phyloP scores from a whole-genome alignment of 1,284 basidiomycete species.

The Amylostereum chailletii region DNA sequence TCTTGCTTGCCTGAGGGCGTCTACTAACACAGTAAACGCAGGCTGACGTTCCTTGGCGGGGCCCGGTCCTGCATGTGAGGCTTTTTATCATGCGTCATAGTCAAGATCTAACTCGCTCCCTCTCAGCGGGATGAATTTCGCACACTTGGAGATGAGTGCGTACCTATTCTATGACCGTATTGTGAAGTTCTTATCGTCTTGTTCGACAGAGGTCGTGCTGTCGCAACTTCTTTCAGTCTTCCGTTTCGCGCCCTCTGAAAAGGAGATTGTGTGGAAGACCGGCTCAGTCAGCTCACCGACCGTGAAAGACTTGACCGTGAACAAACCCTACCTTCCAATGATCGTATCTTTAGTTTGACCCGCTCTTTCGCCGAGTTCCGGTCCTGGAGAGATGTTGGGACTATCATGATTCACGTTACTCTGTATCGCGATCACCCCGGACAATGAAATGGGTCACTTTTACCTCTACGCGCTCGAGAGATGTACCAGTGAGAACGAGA shows the following conservation, averaged over 20 bases:
- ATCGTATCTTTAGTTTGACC: no score
- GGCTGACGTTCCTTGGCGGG: not conserved
- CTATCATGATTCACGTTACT: no score
- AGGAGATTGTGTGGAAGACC: constrained; percentile 11
- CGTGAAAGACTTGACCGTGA: no score
- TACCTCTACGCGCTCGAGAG: no score
- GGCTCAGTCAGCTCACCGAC: not conserved
- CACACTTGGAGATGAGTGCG: not conserved
- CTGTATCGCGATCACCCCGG: no score
- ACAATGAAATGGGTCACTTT: no score
- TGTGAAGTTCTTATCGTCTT: no score
- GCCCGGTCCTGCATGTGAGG: not conserved
- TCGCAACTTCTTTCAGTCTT: constrained; percentile 8
- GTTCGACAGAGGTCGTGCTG: constrained; percentile 4
- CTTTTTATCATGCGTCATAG: not conserved
- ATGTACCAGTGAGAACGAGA: no score
- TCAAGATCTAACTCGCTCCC: not conserved
- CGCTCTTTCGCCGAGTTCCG: no score
- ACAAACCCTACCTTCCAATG: no score
- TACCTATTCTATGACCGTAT: not conserved
- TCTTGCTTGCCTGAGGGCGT: not conserved
- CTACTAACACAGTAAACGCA: not conserved
- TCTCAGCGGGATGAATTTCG: not conserved
- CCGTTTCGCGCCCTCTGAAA: constrained; percentile 6
- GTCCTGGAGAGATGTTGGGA: no score